These are phyloP conservation scores for Dalechampia spathulata DNA, from an alignment of 441 rosid species.

Conservation along the genomic window DNA sequence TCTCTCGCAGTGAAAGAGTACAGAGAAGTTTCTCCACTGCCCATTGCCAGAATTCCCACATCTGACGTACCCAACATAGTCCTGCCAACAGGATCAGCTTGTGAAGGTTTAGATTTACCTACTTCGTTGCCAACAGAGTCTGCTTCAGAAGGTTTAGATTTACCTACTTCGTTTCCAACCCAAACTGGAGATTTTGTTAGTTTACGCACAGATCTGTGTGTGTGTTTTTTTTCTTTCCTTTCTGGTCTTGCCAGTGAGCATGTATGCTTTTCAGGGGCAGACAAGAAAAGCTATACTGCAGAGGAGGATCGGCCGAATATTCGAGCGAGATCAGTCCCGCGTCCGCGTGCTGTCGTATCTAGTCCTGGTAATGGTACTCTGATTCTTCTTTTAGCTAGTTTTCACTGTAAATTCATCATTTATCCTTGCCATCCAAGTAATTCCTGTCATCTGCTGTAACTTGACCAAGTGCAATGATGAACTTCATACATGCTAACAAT, in stretches of 20 bases:
- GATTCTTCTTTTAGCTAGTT: too few species aligned
- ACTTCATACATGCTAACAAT: too few species aligned
- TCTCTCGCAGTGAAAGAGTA: conserved; percentile 35
- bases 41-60: conserved; percentile 33
- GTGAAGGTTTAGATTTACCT: too few species aligned
- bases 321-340: conserved; percentile 40
- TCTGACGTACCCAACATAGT: conserved; percentile 16
- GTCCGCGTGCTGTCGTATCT: conserved; percentile 66
- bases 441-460: too few species aligned
- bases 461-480: too few species aligned
- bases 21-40: conserved; percentile 24
- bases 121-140: too few species aligned
- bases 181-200: too few species aligned
- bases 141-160: conserved; percentile 26
- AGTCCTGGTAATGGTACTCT: conserved; percentile 65
- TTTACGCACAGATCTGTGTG: too few species aligned
- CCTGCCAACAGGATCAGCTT: conserved; percentile 4
- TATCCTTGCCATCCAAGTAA: too few species aligned
- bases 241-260: neutral
- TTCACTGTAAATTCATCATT: too few species aligned
- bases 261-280: conserved; percentile 22
- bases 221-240: neutral
- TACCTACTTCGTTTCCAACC: neutral
- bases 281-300: conserved; percentile 19
- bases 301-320: conserved; percentile 35